Conservation (phyloP, 2,329 filamentous ascomycete species). For the Nemania diffusa region DNA sequence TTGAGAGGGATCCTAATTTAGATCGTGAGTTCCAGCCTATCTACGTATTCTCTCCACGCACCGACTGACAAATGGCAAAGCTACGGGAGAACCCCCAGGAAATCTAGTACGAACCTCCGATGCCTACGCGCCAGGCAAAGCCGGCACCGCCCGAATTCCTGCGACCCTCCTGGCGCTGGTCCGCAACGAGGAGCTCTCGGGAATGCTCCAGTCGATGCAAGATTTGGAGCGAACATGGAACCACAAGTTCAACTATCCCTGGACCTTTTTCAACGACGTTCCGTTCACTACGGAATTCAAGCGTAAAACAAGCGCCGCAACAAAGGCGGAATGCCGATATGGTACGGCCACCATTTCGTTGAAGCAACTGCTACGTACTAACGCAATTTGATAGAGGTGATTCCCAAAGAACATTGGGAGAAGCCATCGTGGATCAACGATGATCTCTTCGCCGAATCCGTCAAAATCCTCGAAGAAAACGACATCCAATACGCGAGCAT, state of each 20-base stretch:
- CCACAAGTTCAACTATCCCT: conserved; percentile 98
- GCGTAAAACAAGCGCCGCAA: conserved; percentile 78
- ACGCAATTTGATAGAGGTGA: conserved; percentile 70
- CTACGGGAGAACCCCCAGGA: conserved; percentile 84
- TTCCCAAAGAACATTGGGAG: conserved; percentile 96
- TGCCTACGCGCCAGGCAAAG: conserved; percentile 80
- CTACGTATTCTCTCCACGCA: neutral
- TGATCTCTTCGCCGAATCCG: conserved; percentile 85
- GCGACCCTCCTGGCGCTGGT: conserved; percentile 93
- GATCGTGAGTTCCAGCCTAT: conserved; percentile 71
- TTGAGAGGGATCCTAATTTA: conserved; percentile 81
- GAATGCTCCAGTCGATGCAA: conserved; percentile 86
- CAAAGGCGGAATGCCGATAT: conserved; percentile 88
- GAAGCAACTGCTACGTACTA: conserved; percentile 41
- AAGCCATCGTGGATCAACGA: conserved; percentile 91
- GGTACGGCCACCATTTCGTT: conserved; percentile 60
- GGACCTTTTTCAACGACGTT: conserved; percentile 98
- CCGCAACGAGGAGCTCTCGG: conserved; percentile 86
- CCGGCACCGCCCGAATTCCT: conserved; percentile 85
- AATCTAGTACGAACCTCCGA: conserved; percentile 77
- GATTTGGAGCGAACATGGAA: conserved; percentile 98
- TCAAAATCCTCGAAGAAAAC: conserved; percentile 82
- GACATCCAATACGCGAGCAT: conserved; percentile 90
- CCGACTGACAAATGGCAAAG: conserved; percentile 57
- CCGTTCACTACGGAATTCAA: conserved; percentile 96